Evolutionary conservation across 148 eudicot genomes (phyloP).

Genomic region (Cornus florida): DNA sequence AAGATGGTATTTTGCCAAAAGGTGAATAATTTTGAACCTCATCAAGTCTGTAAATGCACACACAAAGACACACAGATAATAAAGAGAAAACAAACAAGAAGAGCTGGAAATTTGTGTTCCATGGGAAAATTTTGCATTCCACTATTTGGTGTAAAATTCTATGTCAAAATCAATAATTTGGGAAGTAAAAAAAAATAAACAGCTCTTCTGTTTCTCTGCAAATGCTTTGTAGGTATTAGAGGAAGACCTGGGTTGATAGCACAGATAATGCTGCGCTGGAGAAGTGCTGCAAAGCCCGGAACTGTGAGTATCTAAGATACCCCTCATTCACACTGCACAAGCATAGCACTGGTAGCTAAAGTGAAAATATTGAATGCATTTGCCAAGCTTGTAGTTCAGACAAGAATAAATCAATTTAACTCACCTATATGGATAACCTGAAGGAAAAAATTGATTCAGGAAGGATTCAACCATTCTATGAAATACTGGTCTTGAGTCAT

Average conservation of each 20-base stretch:
- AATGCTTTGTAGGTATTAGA: slow-evolving; percentile 15
- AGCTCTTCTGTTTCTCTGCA: background rate
- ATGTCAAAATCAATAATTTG: background rate
- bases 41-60: background rate
- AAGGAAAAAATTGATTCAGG: slow-evolving; percentile 79
- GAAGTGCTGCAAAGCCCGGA: slow-evolving; percentile 88
- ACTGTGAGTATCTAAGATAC: slow-evolving; percentile 90
- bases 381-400: background rate
- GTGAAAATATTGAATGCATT: background rate
- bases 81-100: background rate
- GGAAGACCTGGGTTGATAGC: slow-evolving; percentile 95
- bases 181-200: background rate
- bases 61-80: background rate
- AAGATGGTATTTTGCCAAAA: background rate
- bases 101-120: background rate
- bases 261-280: slow-evolving; percentile 94
- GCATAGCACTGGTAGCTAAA: slow-evolving; percentile 7
- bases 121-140: background rate
- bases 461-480: slow-evolving; percentile 70
- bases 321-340: slow-evolving; percentile 94
- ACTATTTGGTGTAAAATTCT: background rate
- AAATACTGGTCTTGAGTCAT: slow-evolving; percentile 69
- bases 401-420: background rate
- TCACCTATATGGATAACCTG: slow-evolving; percentile 97
- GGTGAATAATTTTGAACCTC: background rate